Percentiles rank a stretch among this genome's conserved stretches.
Conservation (phyloP, 1,139 yeast genomes). For the Trichomonascaceae sp. region DNA sequence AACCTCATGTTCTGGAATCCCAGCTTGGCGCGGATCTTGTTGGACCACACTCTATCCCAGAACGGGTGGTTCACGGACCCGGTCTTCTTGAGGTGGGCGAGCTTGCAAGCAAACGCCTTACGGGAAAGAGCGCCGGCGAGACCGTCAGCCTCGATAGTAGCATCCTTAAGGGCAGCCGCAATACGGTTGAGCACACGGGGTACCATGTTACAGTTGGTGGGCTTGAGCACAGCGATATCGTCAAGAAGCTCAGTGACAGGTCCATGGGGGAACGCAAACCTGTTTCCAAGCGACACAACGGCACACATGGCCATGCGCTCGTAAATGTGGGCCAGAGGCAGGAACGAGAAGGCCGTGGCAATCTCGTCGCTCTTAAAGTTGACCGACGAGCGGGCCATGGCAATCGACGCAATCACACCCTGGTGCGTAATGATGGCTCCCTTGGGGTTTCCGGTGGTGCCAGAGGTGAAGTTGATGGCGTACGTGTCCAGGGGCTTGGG, state of each 20-base stretch:
- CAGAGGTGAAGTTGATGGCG: conserved; percentile 67
- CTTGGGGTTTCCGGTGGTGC: conserved; percentile 65
- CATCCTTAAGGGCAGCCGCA: conserved; percentile 38
- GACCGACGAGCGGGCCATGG: conserved; percentile 20
- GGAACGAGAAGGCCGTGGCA: conserved; percentile 29
- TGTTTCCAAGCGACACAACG: conserved; percentile 20
- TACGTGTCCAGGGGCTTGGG: conserved; percentile 43
- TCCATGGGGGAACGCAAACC: conserved; percentile 36
- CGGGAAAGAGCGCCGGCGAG: conserved; percentile 26
- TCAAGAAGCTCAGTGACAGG: conserved; percentile 36
- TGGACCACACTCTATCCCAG: conserved; percentile 38
- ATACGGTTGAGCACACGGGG: conserved; percentile 56
- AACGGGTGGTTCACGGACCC: conserved; percentile 27
- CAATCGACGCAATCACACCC: conserved; percentile 38
- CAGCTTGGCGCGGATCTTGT: conserved; percentile 39
- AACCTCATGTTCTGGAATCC: conserved; percentile 41
- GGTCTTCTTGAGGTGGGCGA: conserved; percentile 22
- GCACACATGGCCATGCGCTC: conserved; percentile 29
- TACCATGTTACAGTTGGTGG: conserved; percentile 41
- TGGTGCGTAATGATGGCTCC: conserved; percentile 55
- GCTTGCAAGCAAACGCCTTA: conserved; percentile 29
- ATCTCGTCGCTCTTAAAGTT: conserved; percentile 15
- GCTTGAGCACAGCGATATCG: conserved; percentile 43
- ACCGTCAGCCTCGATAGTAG: conserved; percentile 26
- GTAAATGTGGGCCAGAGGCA: conserved; percentile 63